These are phyloP conservation scores for Lachancea waltii DNA, from an alignment of 805 yeast species.

Conservation along the genomic window DNA sequence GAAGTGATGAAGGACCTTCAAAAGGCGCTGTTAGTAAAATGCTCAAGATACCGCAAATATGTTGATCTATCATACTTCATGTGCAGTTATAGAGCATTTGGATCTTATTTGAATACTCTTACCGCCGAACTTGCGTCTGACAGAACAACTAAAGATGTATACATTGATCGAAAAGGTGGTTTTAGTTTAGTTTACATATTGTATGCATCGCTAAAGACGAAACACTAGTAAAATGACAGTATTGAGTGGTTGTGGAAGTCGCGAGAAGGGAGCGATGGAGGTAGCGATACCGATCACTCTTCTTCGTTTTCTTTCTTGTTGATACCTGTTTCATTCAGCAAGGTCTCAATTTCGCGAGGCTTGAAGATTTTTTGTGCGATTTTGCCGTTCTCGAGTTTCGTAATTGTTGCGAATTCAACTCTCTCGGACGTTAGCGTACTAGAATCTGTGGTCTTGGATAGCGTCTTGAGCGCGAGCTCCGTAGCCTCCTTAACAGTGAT, in stretches of 20 bases:
- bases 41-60: too few species aligned
- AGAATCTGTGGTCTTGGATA: conserved; percentile 90
- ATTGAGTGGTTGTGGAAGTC: too few species aligned
- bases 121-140: too few species aligned
- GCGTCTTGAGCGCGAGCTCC: conserved; percentile 81
- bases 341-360: conserved; percentile 65
- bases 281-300: too few species aligned
- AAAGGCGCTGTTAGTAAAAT: background rate
- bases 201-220: conserved; percentile 2
- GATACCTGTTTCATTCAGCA: conserved; percentile 69
- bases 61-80: conserved; percentile 6
- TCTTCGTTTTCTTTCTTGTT: conserved; percentile 50
- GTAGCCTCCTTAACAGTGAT: conserved; percentile 67
- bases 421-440: conserved; percentile 81
- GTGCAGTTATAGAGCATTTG: background rate
- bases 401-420: conserved; percentile 85
- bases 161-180: too few species aligned
- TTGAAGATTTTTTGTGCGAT: conserved; percentile 69
- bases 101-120: too few species aligned
- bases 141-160: too few species aligned
- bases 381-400: conserved; percentile 41
- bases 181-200: conserved; percentile 3
- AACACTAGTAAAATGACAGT: too few species aligned
- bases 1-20: conserved; percentile 37
- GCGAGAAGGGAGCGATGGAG: too few species aligned